Percentiles rank a stretch among this genome's conserved stretches.
Conservation (phyloP, 768 basidiomycete species). For the Tulasnella sp. region DNA sequence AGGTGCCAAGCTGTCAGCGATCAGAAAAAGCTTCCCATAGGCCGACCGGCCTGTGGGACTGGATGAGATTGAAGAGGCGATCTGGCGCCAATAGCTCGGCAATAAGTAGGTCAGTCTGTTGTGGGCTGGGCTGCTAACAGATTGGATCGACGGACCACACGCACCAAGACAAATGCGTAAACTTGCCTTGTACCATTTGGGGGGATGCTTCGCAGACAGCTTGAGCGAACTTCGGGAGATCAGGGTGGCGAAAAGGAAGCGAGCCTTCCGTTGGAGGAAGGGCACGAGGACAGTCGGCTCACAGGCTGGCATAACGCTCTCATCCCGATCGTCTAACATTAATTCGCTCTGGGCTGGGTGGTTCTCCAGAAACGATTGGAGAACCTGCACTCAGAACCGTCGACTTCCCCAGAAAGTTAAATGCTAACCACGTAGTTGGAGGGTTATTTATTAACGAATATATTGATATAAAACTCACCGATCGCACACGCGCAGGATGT, state of each 20-base stretch:
- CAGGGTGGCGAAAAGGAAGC: neutral
- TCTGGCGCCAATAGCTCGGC: conserved; percentile 12
- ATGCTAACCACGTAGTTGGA: neutral
- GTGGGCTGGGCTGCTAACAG: neutral
- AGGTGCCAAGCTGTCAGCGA: neutral
- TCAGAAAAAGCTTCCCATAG: neutral
- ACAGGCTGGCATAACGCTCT: neutral
- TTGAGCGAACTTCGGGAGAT: neutral
- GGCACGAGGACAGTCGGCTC: neutral
- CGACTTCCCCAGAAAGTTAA: neutral
- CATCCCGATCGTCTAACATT: neutral
- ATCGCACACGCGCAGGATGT: neutral
- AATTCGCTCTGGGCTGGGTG: neutral
- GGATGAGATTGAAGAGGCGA: neutral
- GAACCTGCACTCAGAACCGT: neutral
- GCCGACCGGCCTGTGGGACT: neutral
- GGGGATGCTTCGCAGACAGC: neutral
- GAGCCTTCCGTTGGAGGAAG: neutral
- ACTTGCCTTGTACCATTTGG: neutral
- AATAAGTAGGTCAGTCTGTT: neutral
- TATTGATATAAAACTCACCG: neutral
- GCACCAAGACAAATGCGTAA: neutral
- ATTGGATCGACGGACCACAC: neutral
- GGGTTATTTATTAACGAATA: neutral
- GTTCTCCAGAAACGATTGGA: neutral